Base-by-base conservation (phyloP, 1,284 basidiomycete genomes). In the Apiotrichum montevideense region DNA sequence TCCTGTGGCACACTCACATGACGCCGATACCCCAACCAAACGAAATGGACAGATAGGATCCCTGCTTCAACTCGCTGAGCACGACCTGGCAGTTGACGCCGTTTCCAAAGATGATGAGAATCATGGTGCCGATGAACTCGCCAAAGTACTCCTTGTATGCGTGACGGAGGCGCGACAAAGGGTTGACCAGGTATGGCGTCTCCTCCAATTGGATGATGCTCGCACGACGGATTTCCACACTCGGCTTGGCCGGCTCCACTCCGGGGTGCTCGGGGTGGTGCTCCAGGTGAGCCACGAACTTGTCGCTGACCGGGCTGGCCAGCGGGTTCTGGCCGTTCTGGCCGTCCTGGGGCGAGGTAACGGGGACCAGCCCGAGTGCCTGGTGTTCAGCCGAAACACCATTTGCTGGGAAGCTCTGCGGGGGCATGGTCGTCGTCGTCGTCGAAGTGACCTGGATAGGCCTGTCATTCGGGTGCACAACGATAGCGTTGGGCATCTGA, bases 11-110 rank as follows among this genome's bases (percentile, higher is more conserved):
- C 7, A 54, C 56, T 47, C 37, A 58, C 35, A 49, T 44, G n/a
- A 59, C 46, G n/a, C 51, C 58, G 6, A 55, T 46, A 7, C 58
- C 58, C 58, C 58, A 59, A 4, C 58, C 58, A n/a, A 59, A 54
- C 11, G 58, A 39, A 35, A 44, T 52, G 0, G 51, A 46, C 4
- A 51, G 45, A 39, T 47, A 15, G 50, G 44, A 42, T 10, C 9
- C 32, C 44, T 29, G 29, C 21, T 32, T 32, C 9, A 29, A n/a
- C 6, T 45, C 9, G 15, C 44, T 45, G 44, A 10, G 9, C 13
- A 29, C 32, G 29, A 45, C 21, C 29, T 32, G 9, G 21, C 21
- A 10, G 13, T 32, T 45, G 15, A 8, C 11, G 29, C 21, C 21
- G 11, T 5, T 11, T 9, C 44, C 44, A 9, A 45, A 8, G 44